Percentiles rank a stretch among this genome's conserved stretches.
These are phyloP conservation scores for Fraxinus latifolia DNA, from an alignment of 305 asterid species.

Conservation along the genomic window DNA sequence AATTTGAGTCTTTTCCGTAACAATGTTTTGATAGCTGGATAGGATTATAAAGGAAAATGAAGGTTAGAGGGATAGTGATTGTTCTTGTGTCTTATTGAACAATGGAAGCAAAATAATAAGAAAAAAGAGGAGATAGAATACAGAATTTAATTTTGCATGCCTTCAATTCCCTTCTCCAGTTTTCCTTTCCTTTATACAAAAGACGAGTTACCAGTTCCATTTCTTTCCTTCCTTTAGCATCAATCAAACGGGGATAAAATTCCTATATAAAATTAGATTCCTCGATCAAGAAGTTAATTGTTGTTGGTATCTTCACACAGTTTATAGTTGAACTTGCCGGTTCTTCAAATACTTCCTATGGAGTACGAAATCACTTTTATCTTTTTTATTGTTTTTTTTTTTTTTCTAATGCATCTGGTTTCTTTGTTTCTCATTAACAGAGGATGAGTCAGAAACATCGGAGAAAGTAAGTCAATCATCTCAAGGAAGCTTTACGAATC, in stretches of 20 bases:
- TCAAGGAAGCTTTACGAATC: constrained; percentile 34
- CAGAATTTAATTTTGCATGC: background rate
- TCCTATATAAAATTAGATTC: background rate
- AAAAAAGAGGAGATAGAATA: background rate
- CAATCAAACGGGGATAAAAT: background rate
- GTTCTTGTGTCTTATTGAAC: background rate
- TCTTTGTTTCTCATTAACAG: constrained; percentile 38
- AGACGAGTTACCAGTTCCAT: background rate
- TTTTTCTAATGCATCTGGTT: constrained; percentile 19
- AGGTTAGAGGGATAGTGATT: background rate
- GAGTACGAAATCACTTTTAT: background rate
- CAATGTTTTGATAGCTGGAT: background rate
- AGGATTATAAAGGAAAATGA: background rate
- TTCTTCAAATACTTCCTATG: background rate
- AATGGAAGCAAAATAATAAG: background rate
- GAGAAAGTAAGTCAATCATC: constrained; percentile 46
- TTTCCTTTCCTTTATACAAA: background rate
- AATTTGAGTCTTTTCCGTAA: background rate
- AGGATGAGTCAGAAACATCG: constrained; percentile 67
- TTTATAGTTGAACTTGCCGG: background rate
- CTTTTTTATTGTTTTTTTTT: background rate
- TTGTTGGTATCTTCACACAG: background rate
- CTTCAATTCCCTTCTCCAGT: background rate
- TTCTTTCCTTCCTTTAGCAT: background rate
- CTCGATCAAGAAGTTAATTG: background rate